Base-by-base conservation (phyloP, 768 basidiomycete species). In the Baorangia bicolor region DNA sequence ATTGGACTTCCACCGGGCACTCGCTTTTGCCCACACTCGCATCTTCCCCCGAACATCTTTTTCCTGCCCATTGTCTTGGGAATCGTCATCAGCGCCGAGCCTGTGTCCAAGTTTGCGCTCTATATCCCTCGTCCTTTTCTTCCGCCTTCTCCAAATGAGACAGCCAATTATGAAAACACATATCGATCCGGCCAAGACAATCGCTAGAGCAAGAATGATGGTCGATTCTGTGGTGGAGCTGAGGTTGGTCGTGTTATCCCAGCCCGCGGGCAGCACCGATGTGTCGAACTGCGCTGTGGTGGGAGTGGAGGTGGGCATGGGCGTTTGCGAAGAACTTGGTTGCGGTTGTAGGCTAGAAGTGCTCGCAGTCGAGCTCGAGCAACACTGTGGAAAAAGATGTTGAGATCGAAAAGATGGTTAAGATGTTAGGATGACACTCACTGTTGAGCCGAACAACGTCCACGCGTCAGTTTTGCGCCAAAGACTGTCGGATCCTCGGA, bases 381-480 rank as follows among this genome's bases (percentile, higher is more conserved):
- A 56, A 37, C 62, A 72, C 71, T 71, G 38, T 16, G 21, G 28
- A 28, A 39, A 27, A 10, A 8, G 4, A 20, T 2, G 49, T 33
- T 55, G 49, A 57, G 57, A 47, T 34, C 14, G 25, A 16, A 28
- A 23, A 2, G 21, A 37, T 11, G 34, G 46, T 25, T 4, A 37
- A 7, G 40, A 27, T 11, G 33, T 5, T 11, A 7, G 18, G 30
- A 35, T 10, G 3, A 73, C 56, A 64, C 86, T 81, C 37, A 86
- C 75, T 14, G 84, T 81, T n/a, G 84, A 85, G n/a, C 89, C 88
- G 61, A 85, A 88, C 37, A 89, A 71, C 13, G 84, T 81, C 73
- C 85, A 90, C 27, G 66, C 61, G 10, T 75, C 72, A 2, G 80
- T 75, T 66, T 77, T 81, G 40, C 79, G 77, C 87, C 87, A 89